Base-by-base conservation (phyloP, 495 filamentous ascomycete genomes). In the Usnea hakonensis region DNA sequence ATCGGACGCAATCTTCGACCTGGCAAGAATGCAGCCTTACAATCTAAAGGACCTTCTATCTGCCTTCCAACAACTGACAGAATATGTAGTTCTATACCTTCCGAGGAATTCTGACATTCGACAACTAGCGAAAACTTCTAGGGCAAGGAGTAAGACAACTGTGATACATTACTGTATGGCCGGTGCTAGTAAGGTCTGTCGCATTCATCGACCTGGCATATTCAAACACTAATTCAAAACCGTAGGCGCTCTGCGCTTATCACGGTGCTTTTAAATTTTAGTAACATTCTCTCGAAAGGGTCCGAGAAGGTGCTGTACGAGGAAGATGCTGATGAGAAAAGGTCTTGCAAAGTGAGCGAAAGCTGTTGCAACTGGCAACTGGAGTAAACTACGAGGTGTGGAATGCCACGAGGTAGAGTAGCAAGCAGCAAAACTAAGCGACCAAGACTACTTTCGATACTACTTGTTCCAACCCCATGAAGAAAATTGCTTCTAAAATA, bases 91-190 rank as follows among this genome's bases (percentile, higher is more conserved):
- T 7, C 77, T 98, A 21, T 97, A 87, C 68, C 77, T 98, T n/a
- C 94, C 94, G 9, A 79, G 94, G 52, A 95, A 87, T 3, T 94
- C 90, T 53, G 85, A 98, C 74, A 65, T 97, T 23, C 81, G 85
- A 30, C 95, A 98, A 70, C 75, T 98, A 41, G 90, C 90, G 5
- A 77, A 76, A 64, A 72, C 86, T 57, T 82, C 79, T 2, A 78
- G 83, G 55, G 71, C 77, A 13, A 79, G 72, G 19, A 63, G 75
- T 46, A 83, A 82, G 70, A 73, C 90, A 10, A 82, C 87, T 23
- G 86, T 91, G 32, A 82, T 90, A 54, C 94, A 98, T 75, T 98
- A 98, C 71, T 96, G 91, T 72, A 87, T 94, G 74, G 79, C 89
- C 60, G 90, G 90, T 11, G 88, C 89, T 5, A 96, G 94, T 72